A percentile compares a stretch with the other conserved stretches of the same genome.
Conservation (phyloP, 257 asterid species). For the Cinchona pubescens region DNA sequence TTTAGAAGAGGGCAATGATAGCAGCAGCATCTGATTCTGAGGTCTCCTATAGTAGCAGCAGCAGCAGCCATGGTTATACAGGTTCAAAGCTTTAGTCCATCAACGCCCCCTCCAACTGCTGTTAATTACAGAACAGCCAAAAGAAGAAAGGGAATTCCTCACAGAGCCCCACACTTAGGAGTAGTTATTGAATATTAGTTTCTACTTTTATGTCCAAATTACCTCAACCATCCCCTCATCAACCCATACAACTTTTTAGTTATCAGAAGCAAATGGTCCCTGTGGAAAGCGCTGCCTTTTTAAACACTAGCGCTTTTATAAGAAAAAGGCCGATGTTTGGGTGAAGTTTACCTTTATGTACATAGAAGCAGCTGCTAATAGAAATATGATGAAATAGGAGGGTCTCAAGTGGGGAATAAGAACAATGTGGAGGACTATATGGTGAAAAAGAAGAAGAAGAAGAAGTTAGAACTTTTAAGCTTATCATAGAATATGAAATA, state of each 20-base stretch:
- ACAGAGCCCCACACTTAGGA: conserved; percentile 84
- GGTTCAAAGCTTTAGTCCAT: conserved; percentile 60
- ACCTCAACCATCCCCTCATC: conserved; percentile 10
- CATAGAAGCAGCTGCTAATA: conserved; percentile 32
- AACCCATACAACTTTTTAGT: conserved; percentile 9
- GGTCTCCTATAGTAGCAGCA: conserved; percentile 58
- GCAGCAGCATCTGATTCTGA: conserved; percentile 43
- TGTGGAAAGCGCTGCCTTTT: too few species aligned
- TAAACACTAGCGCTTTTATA: conserved; percentile 22
- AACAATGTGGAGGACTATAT: conserved; percentile 20
- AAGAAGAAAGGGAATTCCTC: conserved; percentile 89
- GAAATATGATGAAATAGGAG: conserved; percentile 20
- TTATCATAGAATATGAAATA: too few species aligned
- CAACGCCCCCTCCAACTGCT: conserved; percentile 78
- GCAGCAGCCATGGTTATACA: too few species aligned
- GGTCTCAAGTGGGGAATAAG: conserved; percentile 35
- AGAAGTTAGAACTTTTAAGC: conserved; percentile 13
- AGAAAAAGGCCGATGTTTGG: conserved; percentile 29
- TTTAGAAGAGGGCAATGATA: conserved; percentile 24
- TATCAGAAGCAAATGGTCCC: conserved; percentile 1
- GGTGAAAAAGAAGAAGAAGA: conserved; percentile 30
- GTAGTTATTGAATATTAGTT: conserved; percentile 39
- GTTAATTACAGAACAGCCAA: conserved; percentile 53
- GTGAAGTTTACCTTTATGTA: conserved; percentile 28
- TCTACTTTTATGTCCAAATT: conserved; percentile 21